Evolutionary conservation across 805 yeast genomes (phyloP), one percentile per base, ranked within the genome.

Genomic region (Wickerhamiella dianesei): DNA sequence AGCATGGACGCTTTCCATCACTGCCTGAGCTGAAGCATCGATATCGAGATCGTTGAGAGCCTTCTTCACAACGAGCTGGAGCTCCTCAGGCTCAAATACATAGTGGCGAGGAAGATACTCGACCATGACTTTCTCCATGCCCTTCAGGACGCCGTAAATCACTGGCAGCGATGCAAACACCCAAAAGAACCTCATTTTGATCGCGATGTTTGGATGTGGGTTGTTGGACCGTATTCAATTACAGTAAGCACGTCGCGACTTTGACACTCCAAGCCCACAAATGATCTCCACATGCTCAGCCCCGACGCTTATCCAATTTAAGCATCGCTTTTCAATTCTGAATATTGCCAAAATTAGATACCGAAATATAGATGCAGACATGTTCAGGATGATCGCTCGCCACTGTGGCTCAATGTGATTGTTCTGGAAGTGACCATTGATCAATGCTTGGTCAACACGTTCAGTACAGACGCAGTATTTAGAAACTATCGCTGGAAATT

Each of bases 1-100:
- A 2, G 71, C 71, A 32, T 83, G 75, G 19, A 56, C 58, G 16
- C 46, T 19, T 19, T 44, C 49, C 59, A 57, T 56, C 16, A 55
- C 43, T 35, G 48, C 37, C 22, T 44, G 47, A 2, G 60, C 56
- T 3, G 55, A 35, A 18, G 57, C 56, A 35, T 57, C 56, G 50
- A 89, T 67, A 43, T 75, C 83, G 17, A 68, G 61, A 35, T 83
- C 56, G 50, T 54, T 72, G 55, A 66, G 54, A 35, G 76, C 77
- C 41, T 78, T 73, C 52, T 81, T 70, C 45, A 79, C 77, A 44
- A 89, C 62, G 45, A 62, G 59, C 58, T 78, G 81, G 50, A 89
- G 64, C 4, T 70, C 74, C 4, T 64, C 67, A 41, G 74, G 74
- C 61, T 89, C 92, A 60, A 89, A 89, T 40, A 79, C 70, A 64